Evolutionary conservation across 148 eudicot genomes (phyloP).

Genomic region (Rhododendron ferrugineum): DNA sequence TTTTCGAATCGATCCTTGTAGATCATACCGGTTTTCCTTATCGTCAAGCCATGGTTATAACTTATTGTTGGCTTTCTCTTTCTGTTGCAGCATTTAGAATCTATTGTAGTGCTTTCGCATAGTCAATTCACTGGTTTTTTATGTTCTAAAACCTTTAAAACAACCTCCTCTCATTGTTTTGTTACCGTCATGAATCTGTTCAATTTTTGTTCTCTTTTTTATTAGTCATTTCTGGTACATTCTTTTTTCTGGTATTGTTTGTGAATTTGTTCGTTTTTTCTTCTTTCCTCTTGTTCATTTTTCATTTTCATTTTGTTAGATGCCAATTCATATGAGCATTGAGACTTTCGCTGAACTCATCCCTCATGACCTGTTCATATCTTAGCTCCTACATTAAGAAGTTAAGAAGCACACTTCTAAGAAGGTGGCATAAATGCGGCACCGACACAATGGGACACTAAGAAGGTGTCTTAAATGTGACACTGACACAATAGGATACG

Average conservation of each 20-base stretch:
- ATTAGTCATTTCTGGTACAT: not conserved
- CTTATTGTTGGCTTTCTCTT: not conserved
- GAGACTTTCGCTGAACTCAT: not conserved
- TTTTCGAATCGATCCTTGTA: not conserved
- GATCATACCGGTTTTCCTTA: not conserved
- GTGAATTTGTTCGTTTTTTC: not conserved
- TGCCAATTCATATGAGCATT: not conserved
- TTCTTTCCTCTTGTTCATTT: not conserved
- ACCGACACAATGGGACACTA: not conserved
- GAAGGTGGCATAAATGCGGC: not conserved
- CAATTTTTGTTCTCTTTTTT: not conserved
- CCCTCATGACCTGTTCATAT: not conserved
- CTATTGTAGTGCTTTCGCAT: not conserved
- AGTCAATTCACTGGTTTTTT: not conserved
- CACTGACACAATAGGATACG: not conserved
- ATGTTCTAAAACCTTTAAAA: not conserved
- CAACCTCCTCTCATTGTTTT: not conserved
- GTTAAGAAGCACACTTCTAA: not conserved
- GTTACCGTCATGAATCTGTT: not conserved
- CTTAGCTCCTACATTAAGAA: not conserved
- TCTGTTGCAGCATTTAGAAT: not conserved
- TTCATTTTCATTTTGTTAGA: no score
- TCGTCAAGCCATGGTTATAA: not conserved
- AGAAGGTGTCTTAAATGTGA: not conserved
- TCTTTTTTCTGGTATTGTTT: not conserved